Conservation (phyloP, 1,284 basidiomycete genomes). For the Inonotus obliquus region DNA sequence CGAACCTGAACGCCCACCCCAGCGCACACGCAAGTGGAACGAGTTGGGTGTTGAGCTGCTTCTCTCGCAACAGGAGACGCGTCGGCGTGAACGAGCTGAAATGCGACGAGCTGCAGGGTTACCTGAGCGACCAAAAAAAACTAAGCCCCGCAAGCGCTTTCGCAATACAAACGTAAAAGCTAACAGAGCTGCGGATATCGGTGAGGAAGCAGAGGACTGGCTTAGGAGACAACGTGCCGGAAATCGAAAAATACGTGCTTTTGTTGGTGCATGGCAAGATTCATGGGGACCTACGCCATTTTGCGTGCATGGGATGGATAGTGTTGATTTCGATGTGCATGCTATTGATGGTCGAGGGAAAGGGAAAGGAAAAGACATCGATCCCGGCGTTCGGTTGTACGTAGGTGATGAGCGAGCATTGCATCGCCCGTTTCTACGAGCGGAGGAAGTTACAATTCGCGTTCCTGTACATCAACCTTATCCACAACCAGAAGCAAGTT, state of each 20-base stretch:
- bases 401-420: slow-evolving; percentile 1
- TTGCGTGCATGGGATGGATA: slow-evolving; percentile 2
- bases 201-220: slow-evolving; percentile 8
- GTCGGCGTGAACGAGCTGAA: not conserved
- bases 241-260: not conserved
- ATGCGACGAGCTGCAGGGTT: not conserved
- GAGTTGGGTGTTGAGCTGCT: not conserved
- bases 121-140: not conserved
- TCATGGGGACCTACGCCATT: slow-evolving; percentile 4
- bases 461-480: not conserved
- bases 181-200: not conserved
- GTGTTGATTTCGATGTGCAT: slow-evolving; percentile 3
- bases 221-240: not conserved
- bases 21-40: not conserved
- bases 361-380: slow-evolving; percentile 3
- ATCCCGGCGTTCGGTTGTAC: not conserved
- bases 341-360: not conserved
- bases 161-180: not conserved
- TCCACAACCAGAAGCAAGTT: not conserved
- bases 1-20: not conserved
- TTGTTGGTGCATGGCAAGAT: slow-evolving; percentile 10
- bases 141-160: not conserved
- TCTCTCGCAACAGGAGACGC: slow-evolving; percentile 5
- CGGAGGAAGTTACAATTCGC: not conserved
- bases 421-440: not conserved